A percentile compares a stretch with the other conserved stretches of the same genome.
Evolutionary conservation across 495 filamentous ascomycete genomes (phyloP).

Genomic region (Aeminium ludgeri): DNA sequence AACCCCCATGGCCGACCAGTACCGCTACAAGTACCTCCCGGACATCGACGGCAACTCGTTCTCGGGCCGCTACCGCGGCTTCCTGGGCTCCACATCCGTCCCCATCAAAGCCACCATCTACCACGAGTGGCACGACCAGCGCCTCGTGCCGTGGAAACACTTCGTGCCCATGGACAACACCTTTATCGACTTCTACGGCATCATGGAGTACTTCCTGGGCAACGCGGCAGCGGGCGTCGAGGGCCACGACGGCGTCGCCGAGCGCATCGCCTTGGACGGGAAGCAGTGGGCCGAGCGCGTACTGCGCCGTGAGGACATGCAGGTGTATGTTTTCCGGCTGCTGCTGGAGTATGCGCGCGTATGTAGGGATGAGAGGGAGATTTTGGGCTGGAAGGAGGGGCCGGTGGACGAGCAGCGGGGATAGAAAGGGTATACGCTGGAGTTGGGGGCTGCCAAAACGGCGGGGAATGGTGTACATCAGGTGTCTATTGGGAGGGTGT

Average conservation of each 20-base stretch:
- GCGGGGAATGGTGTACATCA: too few relatives aligned
- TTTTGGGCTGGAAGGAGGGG: conserved; percentile 46
- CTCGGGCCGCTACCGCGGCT: conserved; percentile 20
- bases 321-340: conserved; percentile 50
- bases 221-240: conserved; percentile 21
- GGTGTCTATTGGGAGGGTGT: too few relatives aligned
- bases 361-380: conserved; percentile 46
- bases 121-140: conserved; percentile 25
- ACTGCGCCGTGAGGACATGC: conserved; percentile 54
- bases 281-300: conserved; percentile 52
- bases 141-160: conserved; percentile 25
- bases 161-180: conserved; percentile 72
- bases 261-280: conserved; percentile 44
- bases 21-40: conserved; percentile 24
- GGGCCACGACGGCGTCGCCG: conserved; percentile 40
- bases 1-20: conserved; percentile 15
- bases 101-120: conserved; percentile 28
- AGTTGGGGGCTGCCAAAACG: too few relatives aligned
- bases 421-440: too few relatives aligned
- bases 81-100: conserved; percentile 14
- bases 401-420: not conserved
- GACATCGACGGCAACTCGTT: conserved; percentile 26
- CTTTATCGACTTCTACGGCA: conserved; percentile 55
- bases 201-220: conserved; percentile 68
- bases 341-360: conserved; percentile 57